Conservation (phyloP, 805 yeast species). For the Saccharomyces kudriavzevii region DNA sequence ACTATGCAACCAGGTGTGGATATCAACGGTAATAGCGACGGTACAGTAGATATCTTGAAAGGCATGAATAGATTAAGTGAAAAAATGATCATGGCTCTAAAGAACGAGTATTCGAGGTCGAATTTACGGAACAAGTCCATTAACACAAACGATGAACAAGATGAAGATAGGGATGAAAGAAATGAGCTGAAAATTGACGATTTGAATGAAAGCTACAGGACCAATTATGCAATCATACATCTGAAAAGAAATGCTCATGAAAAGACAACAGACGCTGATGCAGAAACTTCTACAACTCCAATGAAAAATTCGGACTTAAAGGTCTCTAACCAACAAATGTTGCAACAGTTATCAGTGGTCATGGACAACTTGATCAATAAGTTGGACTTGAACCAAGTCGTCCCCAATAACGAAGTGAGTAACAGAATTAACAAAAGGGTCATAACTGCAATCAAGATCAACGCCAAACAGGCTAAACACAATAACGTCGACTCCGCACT, state of each 20-base stretch:
- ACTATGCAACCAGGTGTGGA: slow-evolving; percentile 64
- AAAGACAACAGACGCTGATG: neutral
- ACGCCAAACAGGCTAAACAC: slow-evolving; percentile 44
- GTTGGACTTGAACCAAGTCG: slow-evolving; percentile 27
- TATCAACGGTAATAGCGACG: slow-evolving; percentile 49
- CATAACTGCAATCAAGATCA: slow-evolving; percentile 40
- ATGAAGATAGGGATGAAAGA: slow-evolving; percentile 32
- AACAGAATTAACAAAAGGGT: slow-evolving; percentile 35
- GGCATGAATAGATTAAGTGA: slow-evolving; percentile 86
- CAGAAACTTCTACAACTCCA: neutral
- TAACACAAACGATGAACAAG: slow-evolving; percentile 19
- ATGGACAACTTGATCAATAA: slow-evolving; percentile 13
- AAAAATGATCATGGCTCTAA: slow-evolving; percentile 59
- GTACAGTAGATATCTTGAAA: slow-evolving; percentile 62
- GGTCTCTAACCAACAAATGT: neutral
- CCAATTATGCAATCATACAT: slow-evolving; percentile 47
- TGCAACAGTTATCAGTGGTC: slow-evolving; percentile 14
- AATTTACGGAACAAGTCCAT: slow-evolving; percentile 19
- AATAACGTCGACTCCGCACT: slow-evolving; percentile 20
- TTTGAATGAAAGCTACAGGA: slow-evolving; percentile 38
- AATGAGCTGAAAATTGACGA: slow-evolving; percentile 45
- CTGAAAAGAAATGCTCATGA: slow-evolving; percentile 14
- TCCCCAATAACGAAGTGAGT: slow-evolving; percentile 16
- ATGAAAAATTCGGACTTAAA: neutral
- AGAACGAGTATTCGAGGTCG: slow-evolving; percentile 35